A percentile compares a stretch with the other conserved stretches of the same genome.
Conservation (phyloP, 306 rosid genomes). For the Macrotyloma uniflorum region DNA sequence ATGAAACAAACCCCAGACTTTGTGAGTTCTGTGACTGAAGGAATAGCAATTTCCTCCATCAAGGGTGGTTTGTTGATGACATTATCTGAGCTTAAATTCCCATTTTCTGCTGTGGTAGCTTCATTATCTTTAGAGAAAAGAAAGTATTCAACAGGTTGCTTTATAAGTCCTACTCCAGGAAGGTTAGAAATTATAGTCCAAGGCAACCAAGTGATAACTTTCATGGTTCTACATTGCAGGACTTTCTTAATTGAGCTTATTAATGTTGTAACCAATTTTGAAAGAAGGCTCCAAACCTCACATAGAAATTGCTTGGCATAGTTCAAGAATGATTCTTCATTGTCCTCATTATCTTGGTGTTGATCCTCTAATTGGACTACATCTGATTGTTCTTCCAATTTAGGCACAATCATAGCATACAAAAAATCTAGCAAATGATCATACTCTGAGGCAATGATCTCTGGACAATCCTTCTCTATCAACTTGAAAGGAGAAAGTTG, state of each 20-base stretch:
- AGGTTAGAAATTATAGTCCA: constrained; percentile 67
- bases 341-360: constrained; percentile 16
- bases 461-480: constrained; percentile 39
- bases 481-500: constrained; percentile 67
- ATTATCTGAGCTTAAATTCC: constrained; percentile 35
- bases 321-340: constrained; percentile 27
- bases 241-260: constrained; percentile 47
- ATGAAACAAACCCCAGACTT: constrained; percentile 60
- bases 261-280: constrained; percentile 47
- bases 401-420: constrained; percentile 64
- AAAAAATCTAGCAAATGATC: constrained; percentile 77
- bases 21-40: constrained; percentile 64
- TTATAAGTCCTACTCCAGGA: constrained; percentile 46
- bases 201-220: constrained; percentile 57
- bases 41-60: constrained; percentile 75
- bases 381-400: constrained; percentile 40
- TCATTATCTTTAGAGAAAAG: constrained; percentile 37
- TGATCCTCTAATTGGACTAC: constrained; percentile 31
- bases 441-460: constrained; percentile 46
- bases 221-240: constrained; percentile 55
- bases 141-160: constrained; percentile 46
- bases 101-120: constrained; percentile 29
- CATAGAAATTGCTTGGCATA: constrained; percentile 30
- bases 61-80: constrained; percentile 51
- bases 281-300: constrained; percentile 52